phyloP scores from a whole-genome alignment of 2,329 filamentous ascomycete species.

The Acephala macrosclerotiorum region DNA sequence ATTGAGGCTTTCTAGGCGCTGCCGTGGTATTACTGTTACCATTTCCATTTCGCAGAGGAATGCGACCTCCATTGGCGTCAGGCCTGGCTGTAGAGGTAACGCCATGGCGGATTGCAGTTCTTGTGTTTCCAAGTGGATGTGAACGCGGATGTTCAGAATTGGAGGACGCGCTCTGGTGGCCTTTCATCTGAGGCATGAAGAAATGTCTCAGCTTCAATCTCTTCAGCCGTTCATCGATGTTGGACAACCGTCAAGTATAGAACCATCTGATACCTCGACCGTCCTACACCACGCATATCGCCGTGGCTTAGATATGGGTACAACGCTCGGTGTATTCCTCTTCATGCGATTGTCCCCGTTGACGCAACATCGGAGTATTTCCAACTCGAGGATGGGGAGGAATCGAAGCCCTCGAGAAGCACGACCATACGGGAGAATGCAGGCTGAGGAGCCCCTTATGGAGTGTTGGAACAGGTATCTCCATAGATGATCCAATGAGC shows the following conservation, averaged over 20 bases:
- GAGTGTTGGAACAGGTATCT: neutral
- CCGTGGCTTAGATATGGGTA: neutral
- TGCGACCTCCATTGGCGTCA: conserved; percentile 87
- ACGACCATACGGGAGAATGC: neutral
- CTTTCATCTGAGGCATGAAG: neutral
- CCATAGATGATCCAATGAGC: neutral
- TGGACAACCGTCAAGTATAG: neutral
- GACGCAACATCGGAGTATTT: conserved; percentile 1
- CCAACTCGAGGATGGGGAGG: neutral
- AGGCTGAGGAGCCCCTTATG: neutral
- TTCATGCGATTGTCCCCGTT: conserved; percentile 9
- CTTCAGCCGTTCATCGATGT: neutral
- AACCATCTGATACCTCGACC: neutral
- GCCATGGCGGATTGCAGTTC: conserved; percentile 38
- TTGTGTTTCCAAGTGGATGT: conserved; percentile 16
- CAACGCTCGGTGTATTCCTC: neutral
- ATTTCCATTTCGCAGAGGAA: conserved; percentile 98
- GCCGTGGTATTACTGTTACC: conserved; percentile 90
- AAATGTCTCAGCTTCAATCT: neutral
- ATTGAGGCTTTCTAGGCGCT: conserved; percentile 84
- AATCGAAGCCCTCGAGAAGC: conserved; percentile 5
- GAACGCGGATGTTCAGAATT: conserved; percentile 12
- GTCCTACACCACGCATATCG: neutral
- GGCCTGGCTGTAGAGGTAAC: conserved; percentile 51
- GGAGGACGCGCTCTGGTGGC: neutral